Evolutionary conservation across 352 stramenopile species (phyloP).

Genomic region (Saprolegnia parasitica): DNA sequence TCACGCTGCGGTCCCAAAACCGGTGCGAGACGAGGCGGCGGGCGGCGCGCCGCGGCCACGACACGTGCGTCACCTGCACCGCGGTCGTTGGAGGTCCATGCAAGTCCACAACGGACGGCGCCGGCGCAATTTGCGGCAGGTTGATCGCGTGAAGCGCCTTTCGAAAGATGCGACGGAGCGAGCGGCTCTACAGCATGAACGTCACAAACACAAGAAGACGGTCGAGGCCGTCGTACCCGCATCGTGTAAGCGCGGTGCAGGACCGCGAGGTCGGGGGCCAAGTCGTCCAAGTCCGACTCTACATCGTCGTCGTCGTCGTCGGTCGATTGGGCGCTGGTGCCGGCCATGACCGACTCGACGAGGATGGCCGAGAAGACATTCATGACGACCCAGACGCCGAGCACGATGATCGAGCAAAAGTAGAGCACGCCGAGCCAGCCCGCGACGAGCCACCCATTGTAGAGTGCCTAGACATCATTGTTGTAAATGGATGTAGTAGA

Average conservation of each 20-base stretch:
- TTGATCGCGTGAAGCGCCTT: neutral
- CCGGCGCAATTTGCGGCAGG: neutral
- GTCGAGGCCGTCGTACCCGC: constrained; percentile 27
- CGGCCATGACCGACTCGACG: constrained; percentile 37
- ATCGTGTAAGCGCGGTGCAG: neutral
- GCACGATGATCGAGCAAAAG: constrained; percentile 76
- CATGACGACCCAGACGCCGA: constrained; percentile 88
- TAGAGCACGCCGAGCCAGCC: constrained; percentile 62
- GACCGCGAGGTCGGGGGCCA: constrained; percentile 1
- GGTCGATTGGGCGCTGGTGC: neutral
- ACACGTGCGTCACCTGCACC: constrained; percentile 37
- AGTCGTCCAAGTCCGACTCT: constrained; percentile 32
- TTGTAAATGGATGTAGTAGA: too few relatives aligned
- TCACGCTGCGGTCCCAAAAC: neutral
- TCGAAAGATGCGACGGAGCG: neutral
- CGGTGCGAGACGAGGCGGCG: neutral
- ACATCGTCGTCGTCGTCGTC: constrained; percentile 48
- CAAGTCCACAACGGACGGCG: neutral
- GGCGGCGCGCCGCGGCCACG: constrained; percentile 28
- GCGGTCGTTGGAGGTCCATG: neutral
- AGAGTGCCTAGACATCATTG: constrained; percentile 61
- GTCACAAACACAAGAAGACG: neutral
- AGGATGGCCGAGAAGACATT: constrained; percentile 92
- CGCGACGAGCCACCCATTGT: constrained; percentile 73
- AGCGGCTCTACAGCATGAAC: constrained; percentile 1